Base-by-base conservation (phyloP, 352 stramenopile genomes). In the Globisporangium uncinulatum region DNA sequence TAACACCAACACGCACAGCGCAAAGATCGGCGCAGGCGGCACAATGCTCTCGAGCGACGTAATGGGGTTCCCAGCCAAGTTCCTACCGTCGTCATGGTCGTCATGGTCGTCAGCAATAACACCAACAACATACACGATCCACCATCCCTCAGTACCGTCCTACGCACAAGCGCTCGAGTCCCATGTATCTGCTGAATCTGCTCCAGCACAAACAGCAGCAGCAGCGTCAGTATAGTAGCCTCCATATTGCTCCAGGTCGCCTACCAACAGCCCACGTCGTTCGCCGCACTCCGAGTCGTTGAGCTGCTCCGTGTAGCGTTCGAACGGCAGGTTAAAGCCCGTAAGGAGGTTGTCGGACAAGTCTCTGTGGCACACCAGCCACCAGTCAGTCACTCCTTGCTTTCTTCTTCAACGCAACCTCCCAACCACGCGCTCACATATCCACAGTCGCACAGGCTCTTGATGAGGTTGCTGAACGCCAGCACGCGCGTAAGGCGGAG, bases 321-420 rank as follows among this genome's bases (percentile, higher is more conserved):
- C 17, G 44, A 11, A 29, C 51, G 58, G 51, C 21, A 64, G 15
- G 44, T 59, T 32, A 45, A 64, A 59, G 17, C 32, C 51, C 8
- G 46, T 59, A 34, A 64, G 51, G 44, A 50, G 39, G 32, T 64
- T 64, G 45, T 39, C 36, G 1, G 58, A 64, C 20, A 64, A 37
- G 37, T 64, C 45, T 11, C 58, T 64, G 20, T 1, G 14, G 5
- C 17, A 51, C n/a, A 9, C 10, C 4, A 9, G 1, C 11, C 51
- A 7, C n/a, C 19, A 43, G 8, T 19, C 34, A 21, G 41, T 41
- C 13, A 32, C 6, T 48, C 42, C 24, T 17, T 20, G 8, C 11
- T 8, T 43, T 31, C 13, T 36, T n/a, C 37, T 43, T 19, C 31
- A 39, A 45, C n/a, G 6, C 29, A 6, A 59, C 6, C n/a, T 53